These are phyloP conservation scores for Bifiguratus adelaidae DNA, from an alignment of 192 early-diverging fungal species.

Conservation along the genomic window DNA sequence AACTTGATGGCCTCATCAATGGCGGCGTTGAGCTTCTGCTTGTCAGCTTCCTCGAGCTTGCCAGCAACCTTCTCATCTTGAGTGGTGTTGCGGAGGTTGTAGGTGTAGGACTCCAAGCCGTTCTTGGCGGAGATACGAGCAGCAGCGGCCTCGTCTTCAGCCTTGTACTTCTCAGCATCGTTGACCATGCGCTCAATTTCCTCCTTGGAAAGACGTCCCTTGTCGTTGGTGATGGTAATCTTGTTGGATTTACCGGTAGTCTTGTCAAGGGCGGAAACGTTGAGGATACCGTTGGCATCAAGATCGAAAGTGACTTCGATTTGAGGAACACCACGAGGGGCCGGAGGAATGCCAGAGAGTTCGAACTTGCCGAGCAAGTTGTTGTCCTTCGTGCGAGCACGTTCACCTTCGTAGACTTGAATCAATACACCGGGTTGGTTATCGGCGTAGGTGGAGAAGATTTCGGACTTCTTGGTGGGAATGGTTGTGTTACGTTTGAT, in stretches of 20 bases:
- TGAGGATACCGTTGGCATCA: conserved; percentile 96
- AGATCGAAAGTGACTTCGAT: conserved; percentile 96
- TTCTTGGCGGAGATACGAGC: conserved; percentile 84
- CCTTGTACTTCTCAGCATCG: conserved; percentile 82
- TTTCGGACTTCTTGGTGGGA: conserved; percentile 92
- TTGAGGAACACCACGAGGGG: conserved; percentile 94
- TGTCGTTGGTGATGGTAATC: conserved; percentile 99
- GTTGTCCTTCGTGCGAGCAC: conserved; percentile 96
- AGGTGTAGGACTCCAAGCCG: conserved; percentile 84
- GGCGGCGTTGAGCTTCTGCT: conserved; percentile 74
- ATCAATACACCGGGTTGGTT: conserved; percentile 96
- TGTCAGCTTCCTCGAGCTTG: conserved; percentile 80
- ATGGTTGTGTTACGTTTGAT: conserved; percentile 94
- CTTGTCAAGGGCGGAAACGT: conserved; percentile 92
- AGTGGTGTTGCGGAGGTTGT: conserved; percentile 52
- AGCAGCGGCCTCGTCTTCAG: conserved; percentile 76
- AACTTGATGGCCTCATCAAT: conserved; percentile 91
- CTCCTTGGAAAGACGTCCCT: conserved; percentile 96
- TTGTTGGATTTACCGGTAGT: conserved; percentile 89
- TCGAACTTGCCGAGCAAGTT: conserved; percentile 98
- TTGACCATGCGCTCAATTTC: conserved; percentile 96
- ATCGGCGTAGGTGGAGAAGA: conserved; percentile 93
- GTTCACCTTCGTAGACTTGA: conserved; percentile 96
- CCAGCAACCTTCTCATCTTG: conserved; percentile 77
- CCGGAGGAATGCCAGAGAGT: conserved; percentile 92